A percentile compares a stretch with the other conserved stretches of the same genome.
phyloP scores from a whole-genome alignment of 805 yeast genomes.

The Candida nemodendra region DNA sequence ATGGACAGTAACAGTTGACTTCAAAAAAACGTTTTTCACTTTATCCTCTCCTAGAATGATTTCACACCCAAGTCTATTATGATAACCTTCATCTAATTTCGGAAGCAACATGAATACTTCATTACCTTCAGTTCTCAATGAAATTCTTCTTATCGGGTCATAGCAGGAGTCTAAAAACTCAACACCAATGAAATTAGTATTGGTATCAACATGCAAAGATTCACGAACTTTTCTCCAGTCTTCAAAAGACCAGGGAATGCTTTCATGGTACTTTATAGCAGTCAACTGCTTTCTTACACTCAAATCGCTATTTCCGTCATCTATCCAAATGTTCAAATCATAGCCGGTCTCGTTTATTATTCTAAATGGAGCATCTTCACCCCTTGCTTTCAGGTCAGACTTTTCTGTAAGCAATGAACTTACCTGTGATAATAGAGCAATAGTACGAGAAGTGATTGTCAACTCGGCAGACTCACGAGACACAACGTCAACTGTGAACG shows the following conservation, averaged over 20 bases:
- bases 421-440: slow-evolving; percentile 73
- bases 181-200: slow-evolving; percentile 63
- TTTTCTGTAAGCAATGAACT: slow-evolving; percentile 56
- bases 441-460: slow-evolving; percentile 76
- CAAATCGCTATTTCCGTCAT: slow-evolving; percentile 33
- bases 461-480: slow-evolving; percentile 77
- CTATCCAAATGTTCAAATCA: slow-evolving; percentile 81
- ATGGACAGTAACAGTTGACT: slow-evolving; percentile 69
- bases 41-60: slow-evolving; percentile 69
- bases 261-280: slow-evolving; percentile 45
- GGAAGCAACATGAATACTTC: slow-evolving; percentile 69
- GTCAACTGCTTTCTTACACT: slow-evolving; percentile 33
- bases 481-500: slow-evolving; percentile 63
- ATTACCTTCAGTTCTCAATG: slow-evolving; percentile 83
- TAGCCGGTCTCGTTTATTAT: slow-evolving; percentile 84
- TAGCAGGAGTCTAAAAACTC: slow-evolving; percentile 56
- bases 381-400: slow-evolving; percentile 59
- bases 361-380: slow-evolving; percentile 77
- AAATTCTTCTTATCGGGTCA: slow-evolving; percentile 50
- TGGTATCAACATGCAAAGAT: slow-evolving; percentile 63
- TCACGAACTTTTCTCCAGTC: slow-evolving; percentile 91
- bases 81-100: slow-evolving; percentile 45
- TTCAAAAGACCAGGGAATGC: slow-evolving; percentile 85
- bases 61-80: slow-evolving; percentile 73
- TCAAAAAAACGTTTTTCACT: slow-evolving; percentile 72